phyloP scores from a whole-genome alignment of 2,329 filamentous ascomycete species.

The Aspergillus novoparasiticus region DNA sequence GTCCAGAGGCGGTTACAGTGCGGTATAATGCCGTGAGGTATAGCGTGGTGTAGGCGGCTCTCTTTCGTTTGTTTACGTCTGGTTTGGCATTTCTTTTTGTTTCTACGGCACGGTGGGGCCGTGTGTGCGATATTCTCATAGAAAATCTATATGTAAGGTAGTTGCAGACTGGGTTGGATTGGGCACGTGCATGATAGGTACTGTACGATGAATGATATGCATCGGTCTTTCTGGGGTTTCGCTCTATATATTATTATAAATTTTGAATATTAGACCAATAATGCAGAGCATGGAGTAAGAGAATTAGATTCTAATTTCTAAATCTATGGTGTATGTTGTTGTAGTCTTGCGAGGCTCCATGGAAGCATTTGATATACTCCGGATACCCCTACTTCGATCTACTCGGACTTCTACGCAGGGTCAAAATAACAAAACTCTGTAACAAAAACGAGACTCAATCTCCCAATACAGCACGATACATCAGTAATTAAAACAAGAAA shows the following conservation, averaged over 20 bases:
- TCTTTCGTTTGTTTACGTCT: not conserved
- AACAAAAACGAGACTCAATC: not conserved
- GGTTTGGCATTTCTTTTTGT: not conserved
- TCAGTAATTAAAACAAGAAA: not conserved
- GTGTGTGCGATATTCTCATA: not conserved
- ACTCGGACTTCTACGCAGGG: not conserved
- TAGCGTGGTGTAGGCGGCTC: not conserved
- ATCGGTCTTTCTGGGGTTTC: not conserved
- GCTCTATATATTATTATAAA: not conserved
- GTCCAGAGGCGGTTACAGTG: slow-evolving; percentile 88
- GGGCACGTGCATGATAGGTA: not conserved
- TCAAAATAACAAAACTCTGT: not conserved
- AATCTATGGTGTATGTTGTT: not conserved
- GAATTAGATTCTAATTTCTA: not conserved
- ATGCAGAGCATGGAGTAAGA: not conserved
- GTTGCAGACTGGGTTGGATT: slow-evolving; percentile 1
- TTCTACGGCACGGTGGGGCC: not conserved
- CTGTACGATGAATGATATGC: not conserved
- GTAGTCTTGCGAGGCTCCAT: not conserved
- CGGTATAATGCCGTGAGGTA: slow-evolving; percentile 62
- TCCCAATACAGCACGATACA: not conserved
- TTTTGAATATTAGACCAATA: not conserved
- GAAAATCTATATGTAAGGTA: not conserved
- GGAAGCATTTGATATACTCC: not conserved
- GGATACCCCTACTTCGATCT: not conserved